These are phyloP conservation scores for Populus alba DNA, from an alignment of 345 rosid genomes.

Conservation along the genomic window DNA sequence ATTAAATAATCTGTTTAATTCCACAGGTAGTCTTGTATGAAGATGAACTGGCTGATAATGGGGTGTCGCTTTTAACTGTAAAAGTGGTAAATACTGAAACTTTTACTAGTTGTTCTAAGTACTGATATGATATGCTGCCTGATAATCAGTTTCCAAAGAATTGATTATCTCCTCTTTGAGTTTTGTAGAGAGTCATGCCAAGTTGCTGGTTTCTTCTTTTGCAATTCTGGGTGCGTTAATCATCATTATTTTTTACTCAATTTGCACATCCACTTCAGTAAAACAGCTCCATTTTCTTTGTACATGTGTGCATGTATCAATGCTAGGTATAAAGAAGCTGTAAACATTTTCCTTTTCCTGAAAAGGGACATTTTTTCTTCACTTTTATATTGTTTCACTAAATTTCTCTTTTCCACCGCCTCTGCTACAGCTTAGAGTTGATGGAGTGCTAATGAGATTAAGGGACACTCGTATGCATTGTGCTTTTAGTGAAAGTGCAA, in stretches of 20 bases:
- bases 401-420: constrained; percentile 1
- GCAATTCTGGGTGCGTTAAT: constrained; percentile 84
- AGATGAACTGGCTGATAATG: constrained; percentile 96
- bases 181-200: constrained; percentile 88
- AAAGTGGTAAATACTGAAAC: constrained; percentile 70
- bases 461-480: constrained; percentile 92
- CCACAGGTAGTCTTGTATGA: constrained; percentile 86
- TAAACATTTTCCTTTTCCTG: background rate
- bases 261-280: background rate
- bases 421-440: constrained; percentile 78
- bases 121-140: constrained; percentile 2
- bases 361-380: background rate
- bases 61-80: constrained; percentile 82
- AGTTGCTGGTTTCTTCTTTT: constrained; percentile 94
- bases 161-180: constrained; percentile 18
- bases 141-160: constrained; percentile 1
- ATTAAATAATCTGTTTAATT: constrained; percentile 18
- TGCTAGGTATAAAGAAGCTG: background rate
- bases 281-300: background rate
- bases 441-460: constrained; percentile 90
- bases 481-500: constrained; percentile 43
- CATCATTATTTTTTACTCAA: background rate
- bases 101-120: constrained; percentile 1
- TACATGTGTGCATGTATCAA: background rate
- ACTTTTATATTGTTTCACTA: background rate